Evolutionary conservation across 2,329 filamentous ascomycete species (phyloP), one percentile per base, ranked within the genome.

Genomic region (Colletotrichum lentis): DNA sequence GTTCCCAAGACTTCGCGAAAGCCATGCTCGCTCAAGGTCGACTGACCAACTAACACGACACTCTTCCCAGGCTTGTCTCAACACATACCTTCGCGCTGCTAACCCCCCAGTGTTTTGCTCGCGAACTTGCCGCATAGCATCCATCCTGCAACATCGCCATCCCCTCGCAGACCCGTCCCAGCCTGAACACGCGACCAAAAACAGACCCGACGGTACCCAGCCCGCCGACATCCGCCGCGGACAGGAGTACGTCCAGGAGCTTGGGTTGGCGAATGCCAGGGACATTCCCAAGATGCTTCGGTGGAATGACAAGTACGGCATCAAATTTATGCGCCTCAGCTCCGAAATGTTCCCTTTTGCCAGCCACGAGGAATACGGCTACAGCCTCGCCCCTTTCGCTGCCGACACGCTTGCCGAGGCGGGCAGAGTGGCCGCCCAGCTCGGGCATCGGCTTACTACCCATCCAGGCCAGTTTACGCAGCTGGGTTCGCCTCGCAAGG

Each of bases 331-430:
- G 87, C 88, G 95, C 1, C 83, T 98, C 22, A 97, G 93, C 72
- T 97, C 93, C 62, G 95, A 97, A 73, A 97, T 97, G 92, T 98
- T 98, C 71, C 95, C 95, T 0, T 97, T 97, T 77, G 95, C 95
- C 1, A 96, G 92, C 71, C 95, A 98, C 74, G 85, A 87, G 27
- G 91, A 93, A 70, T 91, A 97, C 72, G 95, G 94, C 0, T 98
- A 98, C 78, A 91, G 88, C 72, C 84, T 98, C 14, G 90, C 89
- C 0, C 90, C 92, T 0, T 97, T 97, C 76, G 95, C 94, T 0
- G 88, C 91, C 0, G 90, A 94, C 16, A 88, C 86, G 0, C 82
- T 98, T 11, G 90, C 87, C 2, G 90, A 94, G 71, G 92, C 88
- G 8, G 95, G 95, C 1, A 89, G 82, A 73, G 88, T 96, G 3